Percentiles rank a stretch among this genome's conserved stretches.
These are phyloP conservation scores for Solanum peruvianum DNA, from an alignment of 257 asterid genomes.

Conservation along the genomic window DNA sequence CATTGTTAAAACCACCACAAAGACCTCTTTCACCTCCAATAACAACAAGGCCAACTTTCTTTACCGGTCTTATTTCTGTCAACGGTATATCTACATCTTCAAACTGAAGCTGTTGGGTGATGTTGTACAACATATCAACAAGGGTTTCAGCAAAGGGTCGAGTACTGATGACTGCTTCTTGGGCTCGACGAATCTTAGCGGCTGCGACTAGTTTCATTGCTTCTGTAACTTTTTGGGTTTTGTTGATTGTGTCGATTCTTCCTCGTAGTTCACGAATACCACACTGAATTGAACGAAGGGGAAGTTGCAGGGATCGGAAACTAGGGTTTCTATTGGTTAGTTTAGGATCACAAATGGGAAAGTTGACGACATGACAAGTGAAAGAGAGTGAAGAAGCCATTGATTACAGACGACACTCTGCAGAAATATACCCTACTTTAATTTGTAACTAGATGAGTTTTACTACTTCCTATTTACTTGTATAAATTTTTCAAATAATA, in stretches of 20 bases:
- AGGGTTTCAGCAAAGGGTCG: constrained; percentile 65
- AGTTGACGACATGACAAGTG: not conserved
- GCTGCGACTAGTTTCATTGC: constrained; percentile 74
- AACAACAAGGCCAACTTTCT: constrained; percentile 47
- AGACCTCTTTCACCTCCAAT: constrained; percentile 65
- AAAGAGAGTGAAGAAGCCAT: not conserved
- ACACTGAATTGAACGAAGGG: constrained; percentile 15
- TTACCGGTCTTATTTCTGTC: constrained; percentile 52
- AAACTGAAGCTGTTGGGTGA: constrained; percentile 42
- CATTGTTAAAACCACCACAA: constrained; percentile 60
- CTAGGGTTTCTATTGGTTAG: not conserved
- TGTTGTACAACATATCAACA: constrained; percentile 31
- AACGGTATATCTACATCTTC: constrained; percentile 60
- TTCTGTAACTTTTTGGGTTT: constrained; percentile 56
- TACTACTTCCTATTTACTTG: too few species aligned
- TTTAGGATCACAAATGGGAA: not conserved
- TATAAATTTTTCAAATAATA: too few species aligned
- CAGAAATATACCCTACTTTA: not conserved
- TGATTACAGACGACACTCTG: not conserved
- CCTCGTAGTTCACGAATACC: constrained; percentile 46
- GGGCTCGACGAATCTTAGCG: constrained; percentile 65
- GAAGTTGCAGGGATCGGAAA: not conserved
- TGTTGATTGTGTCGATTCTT: constrained; percentile 48
- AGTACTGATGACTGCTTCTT: constrained; percentile 55
- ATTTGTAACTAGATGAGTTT: not conserved